These are phyloP conservation scores for Intubia oerlemansii DNA, from an alignment of 2,329 filamentous ascomycete genomes.

Conservation along the genomic window DNA sequence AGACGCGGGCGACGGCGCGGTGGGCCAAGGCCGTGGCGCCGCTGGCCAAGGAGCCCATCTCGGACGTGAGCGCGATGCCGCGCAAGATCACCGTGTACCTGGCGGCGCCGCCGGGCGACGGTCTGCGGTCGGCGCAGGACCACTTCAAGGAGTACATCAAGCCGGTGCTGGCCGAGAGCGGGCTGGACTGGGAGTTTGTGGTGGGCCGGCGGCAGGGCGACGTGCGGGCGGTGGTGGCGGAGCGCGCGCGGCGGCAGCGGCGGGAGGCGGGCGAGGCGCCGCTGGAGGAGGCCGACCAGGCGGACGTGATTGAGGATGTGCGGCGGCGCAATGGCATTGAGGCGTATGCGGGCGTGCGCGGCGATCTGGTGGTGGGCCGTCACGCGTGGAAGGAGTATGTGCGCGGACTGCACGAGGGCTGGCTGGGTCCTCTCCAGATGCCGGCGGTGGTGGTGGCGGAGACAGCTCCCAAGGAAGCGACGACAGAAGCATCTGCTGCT, in stretches of 20 bases:
- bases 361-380: constrained; percentile 74
- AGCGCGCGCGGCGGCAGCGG: constrained; percentile 57
- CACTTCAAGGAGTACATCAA: constrained; percentile 95
- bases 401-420: constrained; percentile 82
- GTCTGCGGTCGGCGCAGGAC: constrained; percentile 65
- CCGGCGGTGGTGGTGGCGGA: constrained; percentile 12
- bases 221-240: constrained; percentile 65
- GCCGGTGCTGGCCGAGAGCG: constrained; percentile 72
- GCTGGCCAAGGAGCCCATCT: constrained; percentile 56
- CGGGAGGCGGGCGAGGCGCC: constrained; percentile 17
- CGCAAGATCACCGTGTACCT: constrained; percentile 74
- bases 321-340: constrained; percentile 44
- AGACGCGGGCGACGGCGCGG: constrained; percentile 62
- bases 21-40: constrained; percentile 77
- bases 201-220: constrained; percentile 89
- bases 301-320: constrained; percentile 38
- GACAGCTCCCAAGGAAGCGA: constrained; percentile 21
- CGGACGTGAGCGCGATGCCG: constrained; percentile 45
- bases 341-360: constrained; percentile 52
- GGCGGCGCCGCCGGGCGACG: constrained; percentile 69
- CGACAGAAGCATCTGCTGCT: constrained; percentile 16
- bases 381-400: constrained; percentile 98
- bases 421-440: constrained; percentile 54
- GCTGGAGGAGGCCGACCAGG: constrained; percentile 25
- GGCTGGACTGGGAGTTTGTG: constrained; percentile 88